Conservation (phyloP, 2,329 filamentous ascomycete genomes). For the Hymenotorrendiella dingleyae region DNA sequence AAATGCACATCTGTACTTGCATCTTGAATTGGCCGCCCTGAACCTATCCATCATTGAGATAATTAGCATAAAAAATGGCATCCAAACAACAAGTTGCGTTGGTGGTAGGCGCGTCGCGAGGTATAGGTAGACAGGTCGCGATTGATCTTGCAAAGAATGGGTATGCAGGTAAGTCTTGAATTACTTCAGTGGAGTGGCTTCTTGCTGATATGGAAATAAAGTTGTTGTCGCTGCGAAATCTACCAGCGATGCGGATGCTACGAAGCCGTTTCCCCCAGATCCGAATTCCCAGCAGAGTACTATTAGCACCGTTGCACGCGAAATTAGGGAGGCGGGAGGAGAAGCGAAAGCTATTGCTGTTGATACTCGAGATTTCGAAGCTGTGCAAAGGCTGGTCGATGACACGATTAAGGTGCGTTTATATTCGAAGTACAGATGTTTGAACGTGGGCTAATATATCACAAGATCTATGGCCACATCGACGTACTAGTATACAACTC, state of each 20-base stretch:
- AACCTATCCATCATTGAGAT: no score
- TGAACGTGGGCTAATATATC: conserved; percentile 9
- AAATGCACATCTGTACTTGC: background rate
- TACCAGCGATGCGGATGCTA: conserved; percentile 54
- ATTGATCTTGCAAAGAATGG: conserved; percentile 67
- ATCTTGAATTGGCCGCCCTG: conserved; percentile 2
- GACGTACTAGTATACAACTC: conserved; percentile 79
- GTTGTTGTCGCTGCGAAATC: conserved; percentile 69
- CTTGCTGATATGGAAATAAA: conserved; percentile 7
- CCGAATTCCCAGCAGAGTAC: conserved; percentile 71
- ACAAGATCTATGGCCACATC: conserved; percentile 38
- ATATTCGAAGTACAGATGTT: conserved; percentile 7
- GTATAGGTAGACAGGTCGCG: conserved; percentile 71
- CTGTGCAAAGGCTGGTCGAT: conserved; percentile 54
- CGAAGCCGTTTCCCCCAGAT: conserved; percentile 62
- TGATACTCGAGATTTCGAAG: conserved; percentile 61
- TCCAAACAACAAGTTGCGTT: conserved; percentile 51
- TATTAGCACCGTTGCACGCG: conserved; percentile 71
- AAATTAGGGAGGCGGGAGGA: conserved; percentile 62
- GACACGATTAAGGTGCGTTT: conserved; percentile 43
- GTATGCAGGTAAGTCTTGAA: conserved; percentile 52
- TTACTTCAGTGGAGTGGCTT: background rate
- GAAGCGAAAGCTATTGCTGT: conserved; percentile 60
- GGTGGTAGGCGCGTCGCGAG: conserved; percentile 69
- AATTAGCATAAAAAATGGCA: conserved; percentile 14